A percentile compares a stretch with the other conserved stretches of the same genome.
These are phyloP conservation scores for Rhodotorula babjevae DNA, from an alignment of 768 basidiomycete genomes.

Conservation along the genomic window DNA sequence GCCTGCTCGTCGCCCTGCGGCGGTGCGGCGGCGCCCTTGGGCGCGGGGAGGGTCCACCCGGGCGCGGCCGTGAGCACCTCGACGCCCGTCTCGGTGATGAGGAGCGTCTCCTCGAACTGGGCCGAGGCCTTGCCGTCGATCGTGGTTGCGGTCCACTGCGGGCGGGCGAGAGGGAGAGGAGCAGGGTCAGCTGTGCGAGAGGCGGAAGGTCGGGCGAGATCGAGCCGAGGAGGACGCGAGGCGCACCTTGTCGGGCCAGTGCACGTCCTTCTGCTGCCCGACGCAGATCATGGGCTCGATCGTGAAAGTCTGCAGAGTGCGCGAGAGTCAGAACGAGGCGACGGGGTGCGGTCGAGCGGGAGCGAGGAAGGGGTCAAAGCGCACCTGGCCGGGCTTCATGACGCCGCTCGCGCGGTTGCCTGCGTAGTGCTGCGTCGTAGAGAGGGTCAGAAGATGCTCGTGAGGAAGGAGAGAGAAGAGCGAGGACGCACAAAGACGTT, in stretches of 20 bases:
- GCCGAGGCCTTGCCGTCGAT: constrained; percentile 83
- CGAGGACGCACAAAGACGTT: constrained; percentile 14
- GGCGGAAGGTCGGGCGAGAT: background rate
- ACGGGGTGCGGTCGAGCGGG: background rate
- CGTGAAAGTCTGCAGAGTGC: constrained; percentile 31
- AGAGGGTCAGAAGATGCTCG: background rate
- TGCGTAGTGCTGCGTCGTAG: constrained; percentile 33
- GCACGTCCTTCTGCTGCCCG: constrained; percentile 31
- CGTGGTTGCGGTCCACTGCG: constrained; percentile 84
- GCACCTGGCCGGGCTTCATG: constrained; percentile 30
- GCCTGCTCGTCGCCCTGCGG: constrained; percentile 21
- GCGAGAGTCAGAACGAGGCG: background rate
- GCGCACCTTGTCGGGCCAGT: constrained; percentile 43
- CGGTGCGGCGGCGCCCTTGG: background rate
- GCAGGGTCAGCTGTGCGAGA: too few species aligned
- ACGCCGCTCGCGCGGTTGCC: constrained; percentile 29
- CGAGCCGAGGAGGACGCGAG: too few species aligned
- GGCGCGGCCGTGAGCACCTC: constrained; percentile 43
- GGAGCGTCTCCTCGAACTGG: constrained; percentile 93
- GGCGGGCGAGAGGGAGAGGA: background rate
- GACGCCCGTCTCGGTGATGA: constrained; percentile 48
- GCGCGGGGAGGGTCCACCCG: constrained; percentile 32
- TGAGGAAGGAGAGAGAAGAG: background rate
- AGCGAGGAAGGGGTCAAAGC: background rate
- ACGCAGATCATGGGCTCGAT: constrained; percentile 44